These are phyloP conservation scores for Amylocarpus encephaloides DNA, from an alignment of 2,329 filamentous ascomycete genomes.

Conservation along the genomic window DNA sequence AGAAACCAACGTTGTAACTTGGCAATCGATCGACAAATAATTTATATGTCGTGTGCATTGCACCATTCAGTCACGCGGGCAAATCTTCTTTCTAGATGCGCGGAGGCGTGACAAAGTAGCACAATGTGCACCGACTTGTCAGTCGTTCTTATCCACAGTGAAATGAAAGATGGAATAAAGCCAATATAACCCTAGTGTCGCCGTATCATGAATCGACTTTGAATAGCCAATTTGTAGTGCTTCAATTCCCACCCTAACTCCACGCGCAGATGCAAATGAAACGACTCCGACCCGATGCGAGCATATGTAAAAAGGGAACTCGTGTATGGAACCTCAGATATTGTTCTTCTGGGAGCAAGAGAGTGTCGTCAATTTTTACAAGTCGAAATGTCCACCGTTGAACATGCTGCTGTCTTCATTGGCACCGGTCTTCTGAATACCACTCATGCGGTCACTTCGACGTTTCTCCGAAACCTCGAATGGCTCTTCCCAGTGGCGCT, in stretches of 20 bases:
- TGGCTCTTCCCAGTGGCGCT: conserved; percentile 31
- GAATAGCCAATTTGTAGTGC: conserved; percentile 12
- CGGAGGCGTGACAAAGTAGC: not conserved
- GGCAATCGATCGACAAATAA: too few species aligned
- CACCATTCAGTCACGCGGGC: too few species aligned
- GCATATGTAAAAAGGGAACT: conserved; percentile 21
- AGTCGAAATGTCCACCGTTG: conserved; percentile 56
- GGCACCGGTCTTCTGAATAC: conserved; percentile 50
- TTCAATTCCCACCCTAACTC: conserved; percentile 16
- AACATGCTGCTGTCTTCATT: conserved; percentile 56
- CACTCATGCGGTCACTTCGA: conserved; percentile 53
- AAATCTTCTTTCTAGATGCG: too few species aligned
- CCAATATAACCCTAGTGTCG: not conserved
- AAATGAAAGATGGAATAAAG: not conserved
- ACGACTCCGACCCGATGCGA: conserved; percentile 25
- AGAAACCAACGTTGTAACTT: too few species aligned
- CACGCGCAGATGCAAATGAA: conserved; percentile 24
- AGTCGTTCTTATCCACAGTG: not conserved
- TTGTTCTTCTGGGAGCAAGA: conserved; percentile 5
- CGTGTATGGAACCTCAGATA: conserved; percentile 13
- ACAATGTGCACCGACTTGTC: not conserved
- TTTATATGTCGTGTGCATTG: too few species aligned
- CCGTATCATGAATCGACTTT: not conserved
- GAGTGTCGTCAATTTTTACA: conserved; percentile 37
- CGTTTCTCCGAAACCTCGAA: conserved; percentile 41